phyloP scores from a whole-genome alignment of 1,139 yeast genomes.

The Candida frijolesensis region DNA sequence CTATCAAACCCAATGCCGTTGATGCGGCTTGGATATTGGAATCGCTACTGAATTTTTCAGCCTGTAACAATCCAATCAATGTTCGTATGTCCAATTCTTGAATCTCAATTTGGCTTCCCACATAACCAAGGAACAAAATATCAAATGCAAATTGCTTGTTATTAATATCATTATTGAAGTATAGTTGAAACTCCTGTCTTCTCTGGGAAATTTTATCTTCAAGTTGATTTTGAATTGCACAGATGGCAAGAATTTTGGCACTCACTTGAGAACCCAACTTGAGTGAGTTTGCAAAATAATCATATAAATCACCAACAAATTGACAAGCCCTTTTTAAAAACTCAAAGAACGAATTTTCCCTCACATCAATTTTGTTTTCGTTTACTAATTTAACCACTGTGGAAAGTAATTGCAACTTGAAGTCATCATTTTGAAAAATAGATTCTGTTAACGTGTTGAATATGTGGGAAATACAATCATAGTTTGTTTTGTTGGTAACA shows the following conservation, averaged over 20 bases:
- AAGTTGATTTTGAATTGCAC: slow-evolving; percentile 36
- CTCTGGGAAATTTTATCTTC: slow-evolving; percentile 28
- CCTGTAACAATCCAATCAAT: slow-evolving; percentile 13
- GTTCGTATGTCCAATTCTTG: slow-evolving; percentile 11
- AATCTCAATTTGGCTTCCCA: slow-evolving; percentile 26
- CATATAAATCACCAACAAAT: slow-evolving; percentile 11
- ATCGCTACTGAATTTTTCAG: slow-evolving; percentile 29
- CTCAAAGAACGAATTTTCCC: slow-evolving; percentile 16
- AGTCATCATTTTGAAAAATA: slow-evolving; percentile 6
- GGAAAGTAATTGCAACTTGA: slow-evolving; percentile 7
- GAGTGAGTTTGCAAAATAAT: slow-evolving; percentile 15
- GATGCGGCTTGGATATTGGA: slow-evolving; percentile 50
- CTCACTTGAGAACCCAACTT: slow-evolving; percentile 24
- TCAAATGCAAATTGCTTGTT: slow-evolving; percentile 26
- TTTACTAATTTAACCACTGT: slow-evolving; percentile 16
- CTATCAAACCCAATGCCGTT: slow-evolving; percentile 54
- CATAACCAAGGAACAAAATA: slow-evolving; percentile 49
- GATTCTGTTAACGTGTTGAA: slow-evolving; percentile 10
- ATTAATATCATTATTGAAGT: slow-evolving; percentile 21
- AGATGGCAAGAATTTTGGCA: slow-evolving; percentile 45
- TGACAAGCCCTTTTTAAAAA: slow-evolving; percentile 12
- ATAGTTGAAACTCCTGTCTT: slow-evolving; percentile 32
- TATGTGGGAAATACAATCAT: slow-evolving; percentile 15
- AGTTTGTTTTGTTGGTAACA: slow-evolving; percentile 14
- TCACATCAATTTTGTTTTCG: slow-evolving; percentile 12